A percentile compares a stretch with the other conserved stretches of the same genome.
phyloP scores from a whole-genome alignment of 1,284 basidiomycete species.

The Ustilago loliicola region DNA sequence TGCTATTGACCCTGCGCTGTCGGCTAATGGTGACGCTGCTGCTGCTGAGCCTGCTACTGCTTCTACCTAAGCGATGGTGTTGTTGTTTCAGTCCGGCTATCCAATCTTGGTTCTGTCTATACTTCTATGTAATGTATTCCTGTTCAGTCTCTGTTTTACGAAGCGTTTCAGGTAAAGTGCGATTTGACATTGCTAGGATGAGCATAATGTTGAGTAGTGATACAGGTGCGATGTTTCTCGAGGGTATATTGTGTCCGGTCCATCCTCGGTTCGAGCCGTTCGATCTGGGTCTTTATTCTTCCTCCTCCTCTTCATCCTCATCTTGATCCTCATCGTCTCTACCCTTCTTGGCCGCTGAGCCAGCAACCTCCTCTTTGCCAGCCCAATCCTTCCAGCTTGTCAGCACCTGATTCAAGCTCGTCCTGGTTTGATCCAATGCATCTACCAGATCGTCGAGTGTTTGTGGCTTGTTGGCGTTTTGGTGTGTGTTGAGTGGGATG shows the following conservation, averaged over 20 bases:
- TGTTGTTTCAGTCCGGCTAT: no score
- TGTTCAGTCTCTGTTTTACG: not conserved
- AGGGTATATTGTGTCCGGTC: conserved; percentile 6
- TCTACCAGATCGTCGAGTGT: conserved; percentile 33
- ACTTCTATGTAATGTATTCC: conserved; percentile 35
- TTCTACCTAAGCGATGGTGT: conserved; percentile 9
- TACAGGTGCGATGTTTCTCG: conserved; percentile 8
- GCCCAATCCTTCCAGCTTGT: conserved; percentile 50
- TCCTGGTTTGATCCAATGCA: conserved; percentile 29
- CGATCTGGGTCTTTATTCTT: not conserved
- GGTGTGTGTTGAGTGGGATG: conserved; percentile 11
- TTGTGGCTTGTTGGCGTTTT: conserved; percentile 17
- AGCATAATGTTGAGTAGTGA: not conserved
- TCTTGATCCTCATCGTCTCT: conserved; percentile 28
- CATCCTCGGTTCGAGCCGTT: not conserved
- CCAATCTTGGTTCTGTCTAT: conserved; percentile 9
- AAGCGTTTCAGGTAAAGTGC: no score
- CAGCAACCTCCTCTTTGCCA: conserved; percentile 22
- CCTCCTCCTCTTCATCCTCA: conserved; percentile 25
- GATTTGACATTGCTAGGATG: not conserved
- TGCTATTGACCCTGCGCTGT: conserved; percentile 41
- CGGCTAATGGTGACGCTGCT: not conserved
- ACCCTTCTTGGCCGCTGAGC: conserved; percentile 7
- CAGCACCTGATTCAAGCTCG: conserved; percentile 28
- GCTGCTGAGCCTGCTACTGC: conserved; percentile 22